Conservation (phyloP, 108 stramenopile genomes). For the Skeletonema menzelii region DNA sequence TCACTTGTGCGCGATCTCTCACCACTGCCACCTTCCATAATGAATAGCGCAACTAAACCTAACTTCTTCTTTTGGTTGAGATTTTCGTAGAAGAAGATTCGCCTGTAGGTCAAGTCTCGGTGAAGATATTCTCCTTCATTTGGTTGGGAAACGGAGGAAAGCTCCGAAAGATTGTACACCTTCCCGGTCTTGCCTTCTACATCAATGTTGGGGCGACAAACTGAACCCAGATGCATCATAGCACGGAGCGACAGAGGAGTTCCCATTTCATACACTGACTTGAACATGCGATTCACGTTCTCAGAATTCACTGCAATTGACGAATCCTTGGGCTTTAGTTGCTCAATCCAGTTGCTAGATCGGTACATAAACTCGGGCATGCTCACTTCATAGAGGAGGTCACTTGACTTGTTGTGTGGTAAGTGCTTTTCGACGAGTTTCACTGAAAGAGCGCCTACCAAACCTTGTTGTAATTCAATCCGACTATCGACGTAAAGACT, state of each 20-base stretch:
- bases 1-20: slow-evolving; percentile 8
- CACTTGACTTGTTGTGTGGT: slow-evolving; percentile 78
- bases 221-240: slow-evolving; percentile 83
- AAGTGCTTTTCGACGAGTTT: slow-evolving; percentile 81
- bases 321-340: slow-evolving; percentile 40
- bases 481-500: slow-evolving; percentile 75
- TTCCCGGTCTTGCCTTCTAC: slow-evolving; percentile 44
- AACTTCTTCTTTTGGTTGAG: slow-evolving; percentile 65
- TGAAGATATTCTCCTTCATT: slow-evolving; percentile 71
- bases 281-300: slow-evolving; percentile 53
- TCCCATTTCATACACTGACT: slow-evolving; percentile 88
- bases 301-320: slow-evolving; percentile 48
- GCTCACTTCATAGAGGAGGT: slow-evolving; percentile 85
- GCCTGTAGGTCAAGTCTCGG: slow-evolving; percentile 58
- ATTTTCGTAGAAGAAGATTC: slow-evolving; percentile 82
- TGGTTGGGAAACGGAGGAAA: slow-evolving; percentile 59
- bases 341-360: slow-evolving; percentile 61
- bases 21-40: slow-evolving; percentile 62
- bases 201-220: slow-evolving; percentile 56
- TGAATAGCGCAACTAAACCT: slow-evolving; percentile 75
- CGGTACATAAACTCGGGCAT: slow-evolving; percentile 81
- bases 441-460: slow-evolving; percentile 40
- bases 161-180: slow-evolving; percentile 61
- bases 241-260: slow-evolving; percentile 81
- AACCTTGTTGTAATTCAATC: slow-evolving; percentile 46